Evolutionary conservation across 352 stramenopile species (phyloP), one percentile per base, ranked within the genome.

Genomic region (Pelagophyceae sp.): DNA sequence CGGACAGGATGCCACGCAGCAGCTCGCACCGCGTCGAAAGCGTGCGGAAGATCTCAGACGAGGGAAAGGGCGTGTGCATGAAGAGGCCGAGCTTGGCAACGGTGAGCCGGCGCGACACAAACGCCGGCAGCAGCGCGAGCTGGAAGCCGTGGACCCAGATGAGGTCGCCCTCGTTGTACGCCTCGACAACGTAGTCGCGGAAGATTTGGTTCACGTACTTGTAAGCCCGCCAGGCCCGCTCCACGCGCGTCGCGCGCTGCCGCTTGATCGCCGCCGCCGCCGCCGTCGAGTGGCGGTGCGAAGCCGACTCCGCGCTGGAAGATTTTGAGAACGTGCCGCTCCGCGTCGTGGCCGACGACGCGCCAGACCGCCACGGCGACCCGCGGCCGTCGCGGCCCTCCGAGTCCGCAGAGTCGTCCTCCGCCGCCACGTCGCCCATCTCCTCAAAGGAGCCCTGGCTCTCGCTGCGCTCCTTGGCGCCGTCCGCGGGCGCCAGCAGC

Each of bases 81-180:
- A 98, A 99, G 33, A 99, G 87, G 6, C 94, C 95, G 64, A 99
- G 91, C 81, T 96, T 96, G 29, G 94, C 93, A 33, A 90, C 94
- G 45, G 88, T 89, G 69, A 96, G 88, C 35, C 90, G 88, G 60
- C 93, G 86, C 6, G 93, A 92, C 32, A 99, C 89, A 77, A 98
- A 98, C 27, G 89, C 96, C 3, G 96, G 96, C 37, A 97, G 89
- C 15, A 99, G 89, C 69, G 98, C 85, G 31, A 99, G 83, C 82
- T 99, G 95, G 81, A 98, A 99, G 77, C 97, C 96, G 79, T 99
- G 95, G 40, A 99, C 90, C 96, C 96, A 99, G 29, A 99, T 85
- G 3, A 93, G 72, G 79, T 93, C 87, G 17, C 87, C 85, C 71
- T 91, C 85, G 77, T 92, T 90, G 80, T 93, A 94, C 60, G 88